phyloP scores from a whole-genome alignment of 176 grass and related monocot genomes.

The Juncus effusus region DNA sequence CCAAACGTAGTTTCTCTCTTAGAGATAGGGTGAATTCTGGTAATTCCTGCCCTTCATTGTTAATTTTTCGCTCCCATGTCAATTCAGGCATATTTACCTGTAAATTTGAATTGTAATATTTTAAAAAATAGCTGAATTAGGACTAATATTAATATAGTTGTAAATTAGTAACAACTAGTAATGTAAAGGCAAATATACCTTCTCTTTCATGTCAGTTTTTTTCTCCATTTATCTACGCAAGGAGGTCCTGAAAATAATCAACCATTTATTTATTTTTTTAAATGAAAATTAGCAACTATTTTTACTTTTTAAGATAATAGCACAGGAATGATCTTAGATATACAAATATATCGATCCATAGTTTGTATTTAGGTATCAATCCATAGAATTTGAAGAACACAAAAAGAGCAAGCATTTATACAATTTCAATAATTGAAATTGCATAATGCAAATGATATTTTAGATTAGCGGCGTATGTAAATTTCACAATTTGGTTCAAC shows the following conservation, averaged over 20 bases:
- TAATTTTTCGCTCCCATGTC: conserved; percentile 74
- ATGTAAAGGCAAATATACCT: background rate
- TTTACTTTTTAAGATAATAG: too few relatives aligned
- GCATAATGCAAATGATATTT: too few relatives aligned
- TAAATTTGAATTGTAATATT: conserved; percentile 24
- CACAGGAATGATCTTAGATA: too few relatives aligned
- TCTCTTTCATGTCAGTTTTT: conserved; percentile 5
- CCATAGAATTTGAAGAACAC: too few relatives aligned
- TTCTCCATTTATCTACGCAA: conserved; percentile 2
- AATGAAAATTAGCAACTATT: too few relatives aligned
- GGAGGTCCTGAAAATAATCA: background rate
- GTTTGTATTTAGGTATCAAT: too few relatives aligned
- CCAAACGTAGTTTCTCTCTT: conserved; percentile 54
- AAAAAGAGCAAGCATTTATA: too few relatives aligned
- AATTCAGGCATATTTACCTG: conserved; percentile 54
- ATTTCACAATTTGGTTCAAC: too few relatives aligned
- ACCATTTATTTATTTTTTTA: too few relatives aligned
- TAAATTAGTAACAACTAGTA: background rate
- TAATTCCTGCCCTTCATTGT: conserved; percentile 40
- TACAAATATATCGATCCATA: too few relatives aligned
- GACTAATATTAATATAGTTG: background rate
- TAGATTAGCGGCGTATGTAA: too few relatives aligned
- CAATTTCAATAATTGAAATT: too few relatives aligned
- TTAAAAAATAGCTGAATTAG: background rate
- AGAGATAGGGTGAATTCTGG: conserved; percentile 58